Evolutionary conservation across 2,329 filamentous ascomycete species (phyloP), one percentile per base, ranked within the genome.

Genomic region (Trichoderma atrobrunneum): DNA sequence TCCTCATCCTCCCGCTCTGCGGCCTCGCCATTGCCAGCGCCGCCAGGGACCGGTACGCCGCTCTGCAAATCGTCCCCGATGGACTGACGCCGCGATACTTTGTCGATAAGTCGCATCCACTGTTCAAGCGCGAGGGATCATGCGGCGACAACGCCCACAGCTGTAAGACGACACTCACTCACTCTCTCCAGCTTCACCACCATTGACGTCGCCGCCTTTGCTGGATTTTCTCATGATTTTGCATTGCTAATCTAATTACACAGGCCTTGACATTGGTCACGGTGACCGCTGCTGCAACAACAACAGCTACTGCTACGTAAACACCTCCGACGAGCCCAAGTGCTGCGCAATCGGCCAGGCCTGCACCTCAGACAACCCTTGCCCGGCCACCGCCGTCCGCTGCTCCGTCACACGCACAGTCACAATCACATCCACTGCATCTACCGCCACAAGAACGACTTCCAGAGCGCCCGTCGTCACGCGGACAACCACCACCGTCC

Each of bases 271-370:
- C 62, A 76, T 86, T 43, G 79, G 80, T 34, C 77, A 79, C 60
- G 74, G 77, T 12, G 77, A 79, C 26, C 66, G 76, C 7, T 87
- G 85, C 79, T 87, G 85, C 76, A 72, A 76, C 24, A 83, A 87
- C 74, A 76, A 80, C 18, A 76, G 78, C 57, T 87, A 86, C 77
- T 87, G 85, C 78, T 85, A 84, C 75, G 72, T 86, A 70, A 80
- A 82, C 74, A 74, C 76, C 7, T 74, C 75, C 24, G 78, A 77
- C 68, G 73, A 77, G 5, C 73, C 80, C 6, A 77, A 77, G 64
- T 87, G 85, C 78, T 87, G 85, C 74, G 78, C 79, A 36, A 79
- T 84, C 73, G 82, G 83, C 30, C 83, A 80, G 65, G 77, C 81
- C 73, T 87, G 85, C 79, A 63, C 76, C 73, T 72, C 71, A 72